phyloP scores from a whole-genome alignment of 805 yeast species.

The Zygosaccharomyces bailii region DNA sequence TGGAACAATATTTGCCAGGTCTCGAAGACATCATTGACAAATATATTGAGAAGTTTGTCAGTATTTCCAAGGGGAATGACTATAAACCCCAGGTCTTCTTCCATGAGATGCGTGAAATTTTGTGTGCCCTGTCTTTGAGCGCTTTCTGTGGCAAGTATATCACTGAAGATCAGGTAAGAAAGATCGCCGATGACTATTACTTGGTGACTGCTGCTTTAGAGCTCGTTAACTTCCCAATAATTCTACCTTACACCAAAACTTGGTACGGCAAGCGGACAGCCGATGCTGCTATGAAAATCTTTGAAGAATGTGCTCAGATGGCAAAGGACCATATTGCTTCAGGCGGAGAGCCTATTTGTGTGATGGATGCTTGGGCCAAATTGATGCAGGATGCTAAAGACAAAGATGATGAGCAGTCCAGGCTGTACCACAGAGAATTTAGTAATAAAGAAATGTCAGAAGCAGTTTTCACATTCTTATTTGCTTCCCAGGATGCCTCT shows the following conservation, averaged over 20 bases:
- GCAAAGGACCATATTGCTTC: constrained; percentile 76
- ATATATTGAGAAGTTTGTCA: constrained; percentile 66
- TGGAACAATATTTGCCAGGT: constrained; percentile 77
- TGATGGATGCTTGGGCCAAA: constrained; percentile 92
- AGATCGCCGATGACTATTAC: constrained; percentile 89
- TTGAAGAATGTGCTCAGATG: constrained; percentile 82
- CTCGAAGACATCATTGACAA: constrained; percentile 81
- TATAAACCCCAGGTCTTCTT: constrained; percentile 65
- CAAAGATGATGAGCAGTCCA: constrained; percentile 49
- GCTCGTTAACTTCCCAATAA: constrained; percentile 95
- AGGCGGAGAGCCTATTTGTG: constrained; percentile 80
- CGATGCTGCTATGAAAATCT: constrained; percentile 88
- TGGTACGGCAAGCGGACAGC: constrained; percentile 97
- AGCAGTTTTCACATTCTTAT: constrained; percentile 92
- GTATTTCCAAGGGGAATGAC: constrained; percentile 51
- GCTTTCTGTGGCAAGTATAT: constrained; percentile 96
- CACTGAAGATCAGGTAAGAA: constrained; percentile 83
- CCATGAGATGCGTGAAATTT: constrained; percentile 91
- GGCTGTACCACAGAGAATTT: constrained; percentile 72
- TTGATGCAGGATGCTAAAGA: constrained; percentile 70
- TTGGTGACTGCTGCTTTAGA: constrained; percentile 93
- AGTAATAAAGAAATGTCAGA: constrained; percentile 90
- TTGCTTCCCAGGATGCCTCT: constrained; percentile 98
- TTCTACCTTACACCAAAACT: constrained; percentile 91
- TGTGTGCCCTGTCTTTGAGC: constrained; percentile 89